phyloP scores from a whole-genome alignment of 768 basidiomycete genomes.

The Fomitopsis pulvina region DNA sequence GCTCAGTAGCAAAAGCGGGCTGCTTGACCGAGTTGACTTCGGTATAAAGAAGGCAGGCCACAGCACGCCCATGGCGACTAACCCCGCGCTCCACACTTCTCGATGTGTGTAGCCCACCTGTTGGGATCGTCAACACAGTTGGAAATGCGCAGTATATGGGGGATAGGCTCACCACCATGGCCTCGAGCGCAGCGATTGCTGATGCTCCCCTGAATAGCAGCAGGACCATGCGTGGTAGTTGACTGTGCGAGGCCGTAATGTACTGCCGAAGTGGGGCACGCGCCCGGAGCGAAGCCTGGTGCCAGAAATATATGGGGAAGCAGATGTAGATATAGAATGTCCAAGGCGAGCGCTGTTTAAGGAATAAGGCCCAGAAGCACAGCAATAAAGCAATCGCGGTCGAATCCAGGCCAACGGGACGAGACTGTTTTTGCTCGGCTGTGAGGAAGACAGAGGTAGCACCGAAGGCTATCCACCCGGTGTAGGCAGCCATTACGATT shows the following conservation, averaged over 20 bases:
- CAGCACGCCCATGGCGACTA: constrained; percentile 46
- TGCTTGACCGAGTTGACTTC: constrained; percentile 19
- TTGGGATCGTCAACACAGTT: neutral
- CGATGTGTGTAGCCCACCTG: constrained; percentile 70
- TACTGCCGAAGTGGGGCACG: constrained; percentile 2
- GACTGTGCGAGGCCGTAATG: neutral
- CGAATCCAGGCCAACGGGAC: neutral
- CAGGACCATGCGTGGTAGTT: neutral
- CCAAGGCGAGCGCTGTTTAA: constrained; percentile 58
- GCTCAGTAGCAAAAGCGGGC: constrained; percentile 21
- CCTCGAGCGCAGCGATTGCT: constrained; percentile 41
- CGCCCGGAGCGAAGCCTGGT: constrained; percentile 31
- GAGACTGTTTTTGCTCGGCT: constrained; percentile 14
- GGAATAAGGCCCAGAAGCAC: constrained; percentile 44
- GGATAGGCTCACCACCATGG: constrained; percentile 61
- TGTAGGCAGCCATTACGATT: constrained; percentile 67
- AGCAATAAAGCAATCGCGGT: constrained; percentile 19
- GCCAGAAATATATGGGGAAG: constrained; percentile 79
- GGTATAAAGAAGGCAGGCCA: constrained; percentile 64
- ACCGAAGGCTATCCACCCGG: constrained; percentile 71
- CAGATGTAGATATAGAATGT: constrained; percentile 70
- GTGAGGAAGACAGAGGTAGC: constrained; percentile 51
- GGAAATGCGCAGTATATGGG: neutral
- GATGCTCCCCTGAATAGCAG: constrained; percentile 24
- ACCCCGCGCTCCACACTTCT: constrained; percentile 65